Percentiles rank a stretch among this genome's conserved stretches.
Evolutionary conservation across 495 filamentous ascomycete genomes (phyloP).

Genomic region (Stereocaulon alpinum): DNA sequence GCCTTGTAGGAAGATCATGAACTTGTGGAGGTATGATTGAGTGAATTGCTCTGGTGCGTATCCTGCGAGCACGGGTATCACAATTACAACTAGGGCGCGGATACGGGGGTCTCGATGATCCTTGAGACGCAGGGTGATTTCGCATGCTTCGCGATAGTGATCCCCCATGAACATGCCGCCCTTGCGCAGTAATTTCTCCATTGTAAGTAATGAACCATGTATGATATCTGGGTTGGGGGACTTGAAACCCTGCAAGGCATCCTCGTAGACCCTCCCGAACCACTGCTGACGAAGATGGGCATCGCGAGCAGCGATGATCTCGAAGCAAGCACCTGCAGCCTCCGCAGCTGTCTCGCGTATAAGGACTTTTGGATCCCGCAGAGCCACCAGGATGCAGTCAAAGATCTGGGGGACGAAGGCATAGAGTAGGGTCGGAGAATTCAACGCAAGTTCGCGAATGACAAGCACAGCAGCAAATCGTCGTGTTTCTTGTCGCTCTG

Average conservation of each 20-base stretch:
- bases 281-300: slow-evolving; percentile 70
- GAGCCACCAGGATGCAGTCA: slow-evolving; percentile 87
- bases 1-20: slow-evolving; percentile 90
- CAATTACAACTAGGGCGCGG: slow-evolving; percentile 71
- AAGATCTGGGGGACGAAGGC: slow-evolving; percentile 82
- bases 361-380: slow-evolving; percentile 76
- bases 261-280: slow-evolving; percentile 79
- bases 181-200: slow-evolving; percentile 82
- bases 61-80: slow-evolving; percentile 85
- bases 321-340: slow-evolving; percentile 83
- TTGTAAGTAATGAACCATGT: slow-evolving; percentile 81
- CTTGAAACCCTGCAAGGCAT: slow-evolving; percentile 68
- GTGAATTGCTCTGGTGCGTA: slow-evolving; percentile 86
- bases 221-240: slow-evolving; percentile 70
- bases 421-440: slow-evolving; percentile 89
- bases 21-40: slow-evolving; percentile 73
- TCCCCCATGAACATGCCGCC: slow-evolving; percentile 99
- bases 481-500: slow-evolving; percentile 84
- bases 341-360: slow-evolving; percentile 88
- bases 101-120: slow-evolving; percentile 84
- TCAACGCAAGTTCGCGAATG: slow-evolving; percentile 77
- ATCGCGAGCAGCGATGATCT: slow-evolving; percentile 86
- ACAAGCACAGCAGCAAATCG: slow-evolving; percentile 86
- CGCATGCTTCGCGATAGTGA: slow-evolving; percentile 75
- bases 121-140: slow-evolving; percentile 79